These are phyloP conservation scores for Gossypium herbaceum DNA, from an alignment of 345 rosid species.

Conservation along the genomic window DNA sequence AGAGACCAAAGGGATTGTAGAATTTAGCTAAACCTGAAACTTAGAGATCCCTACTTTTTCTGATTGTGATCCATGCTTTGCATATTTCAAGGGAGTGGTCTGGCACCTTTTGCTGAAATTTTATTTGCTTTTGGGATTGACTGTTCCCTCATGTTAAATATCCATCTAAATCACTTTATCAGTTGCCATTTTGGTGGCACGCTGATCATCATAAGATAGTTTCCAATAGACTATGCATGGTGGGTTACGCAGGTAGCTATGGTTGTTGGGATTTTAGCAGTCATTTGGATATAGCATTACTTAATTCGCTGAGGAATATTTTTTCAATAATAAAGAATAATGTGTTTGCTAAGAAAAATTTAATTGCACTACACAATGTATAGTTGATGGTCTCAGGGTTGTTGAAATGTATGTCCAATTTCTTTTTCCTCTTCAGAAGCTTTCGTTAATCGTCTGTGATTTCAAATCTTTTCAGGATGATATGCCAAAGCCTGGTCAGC, in stretches of 20 bases:
- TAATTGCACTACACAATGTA: neutral
- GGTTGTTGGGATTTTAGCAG: neutral
- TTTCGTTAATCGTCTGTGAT: neutral
- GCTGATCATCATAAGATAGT: neutral
- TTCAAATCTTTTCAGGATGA: slow-evolving; percentile 41
- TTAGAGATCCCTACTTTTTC: neutral
- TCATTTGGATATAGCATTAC: neutral
- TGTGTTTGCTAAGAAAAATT: neutral
- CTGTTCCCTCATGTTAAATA: neutral
- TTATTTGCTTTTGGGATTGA: slow-evolving; percentile 18
- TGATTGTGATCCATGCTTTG: neutral
- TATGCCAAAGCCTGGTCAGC: slow-evolving; percentile 55
- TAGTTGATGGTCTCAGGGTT: neutral
- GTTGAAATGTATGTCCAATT: neutral
- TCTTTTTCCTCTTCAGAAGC: neutral
- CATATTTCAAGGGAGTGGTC: neutral
- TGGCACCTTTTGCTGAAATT: neutral
- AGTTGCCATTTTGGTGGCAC: neutral
- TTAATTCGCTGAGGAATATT: neutral
- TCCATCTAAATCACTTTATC: neutral
- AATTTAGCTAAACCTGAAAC: neutral
- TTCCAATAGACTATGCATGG: neutral
- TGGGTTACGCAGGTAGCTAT: neutral
- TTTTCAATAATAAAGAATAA: neutral
- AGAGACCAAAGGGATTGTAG: neutral